Base-by-base conservation (phyloP, 2,329 filamentous ascomycete species). In the Metarhizium humberi region DNA sequence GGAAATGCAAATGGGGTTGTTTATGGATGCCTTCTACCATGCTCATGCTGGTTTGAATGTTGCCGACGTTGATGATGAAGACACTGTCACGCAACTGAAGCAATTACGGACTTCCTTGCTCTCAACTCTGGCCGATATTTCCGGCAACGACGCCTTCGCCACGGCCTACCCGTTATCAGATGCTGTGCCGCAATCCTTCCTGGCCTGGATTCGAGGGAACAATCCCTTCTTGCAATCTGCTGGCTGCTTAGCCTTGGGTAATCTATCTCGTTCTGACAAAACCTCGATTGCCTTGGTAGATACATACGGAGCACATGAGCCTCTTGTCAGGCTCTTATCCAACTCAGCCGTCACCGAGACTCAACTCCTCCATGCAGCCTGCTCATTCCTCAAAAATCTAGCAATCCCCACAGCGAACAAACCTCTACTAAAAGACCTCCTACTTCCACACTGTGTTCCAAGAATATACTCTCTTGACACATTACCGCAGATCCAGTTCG, bases 371-470 rank as follows among this genome's bases (percentile, higher is more conserved):
- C 82, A 85, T 62, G 75, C 80, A 1, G 70, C 74, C 2, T 71
- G 86, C 18, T 78, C 80, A 7, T 84, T 85, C 62, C 75, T 85
- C 57, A 85, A 84, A 66, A 86, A 86, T 64, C 76, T 86, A 8
- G 79, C 82, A 30, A 81, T 86, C 52, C 80, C 82, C 0, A 55
- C 68, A 0, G 64, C 66, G 30, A 86, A 86, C 67, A 85, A 84
- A 64, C 58, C 72, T 2, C 50, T 68, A 0, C 71, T 86, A 1
- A 77, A 77, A 16, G 67, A 68, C 5, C 67, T 85, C 2, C 69
- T 85, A 3, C 70, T 73, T 6, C 61, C 69, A 0, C 55, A 61
- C 3, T 68, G 76, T 36, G 71, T 85, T 1, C 80, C 82, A 0
- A 74, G 75, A 1, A 71, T 85, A 52, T 82, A 80, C 75, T 65